phyloP scores from a whole-genome alignment of 2,329 filamentous ascomycete species.

The Ciborinia camelliae region DNA sequence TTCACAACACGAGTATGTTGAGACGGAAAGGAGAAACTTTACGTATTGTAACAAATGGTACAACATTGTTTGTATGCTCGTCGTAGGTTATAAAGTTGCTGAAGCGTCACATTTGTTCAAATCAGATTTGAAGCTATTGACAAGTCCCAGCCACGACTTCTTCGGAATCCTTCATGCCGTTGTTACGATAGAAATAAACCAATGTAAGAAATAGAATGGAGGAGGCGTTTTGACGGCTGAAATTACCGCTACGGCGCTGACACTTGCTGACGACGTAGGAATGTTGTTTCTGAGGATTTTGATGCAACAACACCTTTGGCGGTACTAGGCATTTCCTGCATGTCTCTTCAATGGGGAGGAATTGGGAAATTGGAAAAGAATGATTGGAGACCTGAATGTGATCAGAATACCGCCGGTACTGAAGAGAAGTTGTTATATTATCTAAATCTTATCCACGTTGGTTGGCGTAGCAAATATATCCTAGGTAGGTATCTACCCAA shows the following conservation, averaged over 20 bases:
- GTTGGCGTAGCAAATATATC: no score
- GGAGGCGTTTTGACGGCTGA: slow-evolving; percentile 6
- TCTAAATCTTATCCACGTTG: no score
- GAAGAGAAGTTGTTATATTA: not conserved
- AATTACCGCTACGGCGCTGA: slow-evolving; percentile 1
- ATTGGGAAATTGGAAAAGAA: not conserved
- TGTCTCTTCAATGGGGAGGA: not conserved
- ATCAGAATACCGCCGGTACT: no score
- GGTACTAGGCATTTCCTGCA: not conserved
- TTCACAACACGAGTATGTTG: slow-evolving; percentile 12
- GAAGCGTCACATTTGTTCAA: not conserved
- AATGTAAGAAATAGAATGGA: not conserved
- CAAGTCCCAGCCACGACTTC: not conserved
- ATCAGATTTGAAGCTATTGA: not conserved
- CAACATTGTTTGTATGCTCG: not conserved
- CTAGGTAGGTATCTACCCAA: not conserved
- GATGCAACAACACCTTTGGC: not conserved
- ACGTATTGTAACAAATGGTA: slow-evolving; percentile 7
- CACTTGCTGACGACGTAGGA: slow-evolving; percentile 14
- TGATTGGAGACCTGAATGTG: not conserved
- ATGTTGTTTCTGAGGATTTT: not conserved
- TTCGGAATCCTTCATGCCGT: not conserved
- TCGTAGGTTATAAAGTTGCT: not conserved
- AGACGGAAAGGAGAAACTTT: not conserved
- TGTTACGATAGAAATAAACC: no score